Percentiles rank a stretch among this genome's conserved stretches.
phyloP scores from a whole-genome alignment of 179 eudicot genomes.

The Carnegiea gigantea region DNA sequence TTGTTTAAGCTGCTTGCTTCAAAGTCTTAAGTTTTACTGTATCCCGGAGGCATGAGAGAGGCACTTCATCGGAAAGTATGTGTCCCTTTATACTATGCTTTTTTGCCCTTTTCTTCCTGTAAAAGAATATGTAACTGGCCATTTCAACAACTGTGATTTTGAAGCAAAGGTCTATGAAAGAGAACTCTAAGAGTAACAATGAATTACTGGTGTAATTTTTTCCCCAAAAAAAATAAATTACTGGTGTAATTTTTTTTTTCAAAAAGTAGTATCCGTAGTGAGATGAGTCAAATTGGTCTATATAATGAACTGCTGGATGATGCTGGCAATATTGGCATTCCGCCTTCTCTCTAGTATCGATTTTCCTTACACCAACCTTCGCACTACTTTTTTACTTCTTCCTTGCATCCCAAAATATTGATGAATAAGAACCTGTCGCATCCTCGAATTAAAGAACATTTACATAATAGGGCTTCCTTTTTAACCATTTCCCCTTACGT shows the following conservation, averaged over 20 bases:
- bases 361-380: too few relatives aligned
- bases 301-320: background rate
- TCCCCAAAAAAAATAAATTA: too few relatives aligned
- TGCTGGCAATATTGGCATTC: background rate
- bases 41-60: conserved; percentile 85
- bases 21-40: conserved; percentile 68
- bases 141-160: too few relatives aligned
- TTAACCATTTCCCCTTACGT: too few relatives aligned
- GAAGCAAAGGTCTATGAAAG: background rate
- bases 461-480: background rate
- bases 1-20: conserved; percentile 55
- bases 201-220: background rate
- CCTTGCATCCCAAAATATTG: background rate
- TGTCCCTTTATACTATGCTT: background rate
- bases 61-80: conserved; percentile 79
- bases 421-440: too few relatives aligned
- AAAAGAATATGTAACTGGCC: background rate
- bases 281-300: background rate
- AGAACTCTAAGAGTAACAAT: background rate
- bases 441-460: too few relatives aligned
- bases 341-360: background rate
- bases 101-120: background rate
- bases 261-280: background rate
- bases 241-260: background rate
- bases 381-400: background rate